Evolutionary conservation across 1,284 basidiomycete species (phyloP).

Genomic region (Ustilago esculenta): DNA sequence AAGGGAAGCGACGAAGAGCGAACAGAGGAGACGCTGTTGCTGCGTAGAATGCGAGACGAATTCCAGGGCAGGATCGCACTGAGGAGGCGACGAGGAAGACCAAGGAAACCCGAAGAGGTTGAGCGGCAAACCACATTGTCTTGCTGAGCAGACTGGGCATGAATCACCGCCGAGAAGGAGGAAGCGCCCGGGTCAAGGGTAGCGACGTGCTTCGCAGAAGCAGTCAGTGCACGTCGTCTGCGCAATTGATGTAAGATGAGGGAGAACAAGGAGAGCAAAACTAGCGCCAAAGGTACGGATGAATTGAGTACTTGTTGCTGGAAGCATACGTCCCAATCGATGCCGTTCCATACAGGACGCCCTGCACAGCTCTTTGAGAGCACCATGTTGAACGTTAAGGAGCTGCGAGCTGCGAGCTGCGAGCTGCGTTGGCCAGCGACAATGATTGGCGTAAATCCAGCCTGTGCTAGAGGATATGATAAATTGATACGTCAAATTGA

Average conservation of each 20-base stretch:
- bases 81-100: slow-evolving; percentile 26
- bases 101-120: neutral
- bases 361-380: slow-evolving; percentile 21
- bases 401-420: too few relatives aligned
- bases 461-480: too few relatives aligned
- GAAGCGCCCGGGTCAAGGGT: slow-evolving; percentile 50
- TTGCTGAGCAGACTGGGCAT: slow-evolving; percentile 11
- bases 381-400: slow-evolving; percentile 16
- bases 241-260: slow-evolving; percentile 38
- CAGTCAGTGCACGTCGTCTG: slow-evolving; percentile 24
- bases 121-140: neutral
- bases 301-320: slow-evolving; percentile 46
- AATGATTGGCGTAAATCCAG: too few relatives aligned
- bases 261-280: slow-evolving; percentile 31
- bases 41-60: slow-evolving; percentile 39
- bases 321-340: slow-evolving; percentile 50
- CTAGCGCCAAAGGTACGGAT: slow-evolving; percentile 28
- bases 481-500: neutral
- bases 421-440: neutral
- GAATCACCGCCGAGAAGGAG: slow-evolving; percentile 34
- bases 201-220: slow-evolving; percentile 47
- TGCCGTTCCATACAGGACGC: slow-evolving; percentile 36
- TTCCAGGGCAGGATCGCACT: slow-evolving; percentile 51
- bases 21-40: slow-evolving; percentile 23
- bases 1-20: slow-evolving; percentile 11